Evolutionary conservation across 352 stramenopile species (phyloP), one percentile per base, ranked within the genome.

Genomic region (Phytopythium oedochilum): DNA sequence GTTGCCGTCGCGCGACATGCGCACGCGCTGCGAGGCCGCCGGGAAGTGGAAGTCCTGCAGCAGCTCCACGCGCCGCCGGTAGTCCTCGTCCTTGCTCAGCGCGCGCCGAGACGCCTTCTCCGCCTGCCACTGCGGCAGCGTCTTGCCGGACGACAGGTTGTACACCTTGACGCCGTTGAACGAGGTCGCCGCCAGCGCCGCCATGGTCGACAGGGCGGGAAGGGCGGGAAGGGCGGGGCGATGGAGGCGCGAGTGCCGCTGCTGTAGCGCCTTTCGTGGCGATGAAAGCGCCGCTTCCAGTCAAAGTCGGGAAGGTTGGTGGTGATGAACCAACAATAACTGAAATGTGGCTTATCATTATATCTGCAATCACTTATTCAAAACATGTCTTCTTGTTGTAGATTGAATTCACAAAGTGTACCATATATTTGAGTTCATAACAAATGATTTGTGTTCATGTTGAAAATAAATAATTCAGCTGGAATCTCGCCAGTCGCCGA

Each of bases 1-100:
- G 47, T 98, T 84, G 43, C 96, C 96, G 78, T 99, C 97, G 10
- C 63, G 29, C 15, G 89, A 97, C 83, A 99, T 97, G 47, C 95
- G 92, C 25, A 99, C 66, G 44, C 86, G 75, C 75, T 98, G 95
- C 26, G 88, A 97, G 20, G 91, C 94, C 32, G 93, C 91, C 5
- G 89, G 85, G 66, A 99, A 99, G 68, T 99, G 89, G 67, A 99
- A 99, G 66, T 99, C 97, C 84, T 99, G 97, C 57, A 99, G 83
- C 20, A 99, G 71, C 65, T 99, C 97, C 34, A 99, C 95, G 35
- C 97, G 86, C 45, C 91, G 88, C 34, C 96, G 79, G 63, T 94
- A 96, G 59, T 94, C 86, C 39, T 73, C 59, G 40, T 67, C 60
- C 42, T 72, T 70, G 26, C 53, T 59, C 34, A 76, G 58, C n/a